Evolutionary conservation across 768 basidiomycete species (phyloP).

Genomic region (Termitomyces sp.): DNA sequence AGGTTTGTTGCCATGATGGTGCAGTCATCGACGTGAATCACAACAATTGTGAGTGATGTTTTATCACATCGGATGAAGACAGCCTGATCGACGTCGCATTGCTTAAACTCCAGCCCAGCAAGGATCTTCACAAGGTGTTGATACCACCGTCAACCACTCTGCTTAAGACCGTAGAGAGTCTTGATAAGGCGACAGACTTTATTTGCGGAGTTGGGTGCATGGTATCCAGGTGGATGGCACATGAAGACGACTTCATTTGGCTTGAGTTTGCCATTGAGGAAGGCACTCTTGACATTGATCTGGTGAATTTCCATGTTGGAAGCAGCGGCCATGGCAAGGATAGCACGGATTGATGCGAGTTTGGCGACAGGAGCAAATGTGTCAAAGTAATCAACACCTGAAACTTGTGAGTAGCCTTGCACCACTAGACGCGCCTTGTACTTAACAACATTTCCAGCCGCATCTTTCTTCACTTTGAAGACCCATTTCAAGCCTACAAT

Average conservation of each 20-base stretch:
- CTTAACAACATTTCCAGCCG: no score
- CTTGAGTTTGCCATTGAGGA: conserved; percentile 18
- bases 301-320: neutral
- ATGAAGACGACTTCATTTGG: conserved; percentile 35
- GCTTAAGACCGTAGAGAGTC: conserved; percentile 21
- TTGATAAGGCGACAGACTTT: conserved; percentile 19
- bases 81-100: neutral
- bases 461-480: no score
- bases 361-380: neutral
- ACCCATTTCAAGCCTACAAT: conserved; percentile 22
- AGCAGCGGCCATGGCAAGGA: neutral
- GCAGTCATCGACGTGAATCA: no score
- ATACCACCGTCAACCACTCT: conserved; percentile 19
- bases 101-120: conserved; percentile 14
- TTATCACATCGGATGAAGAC: conserved; percentile 3
- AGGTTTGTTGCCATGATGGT: conserved; percentile 14
- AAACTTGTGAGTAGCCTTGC: conserved; percentile 14
- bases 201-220: neutral
- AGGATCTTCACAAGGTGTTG: conserved; percentile 7
- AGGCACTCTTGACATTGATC: neutral
- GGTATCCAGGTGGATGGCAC: conserved; percentile 30
- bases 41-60: conserved; percentile 16
- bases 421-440: no score
- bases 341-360: no score
- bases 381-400: conserved; percentile 11